A percentile compares a stretch with the other conserved stretches of the same genome.
Evolutionary conservation across 345 rosid genomes (phyloP).

Genomic region (Eucalyptus cladocalyx): DNA sequence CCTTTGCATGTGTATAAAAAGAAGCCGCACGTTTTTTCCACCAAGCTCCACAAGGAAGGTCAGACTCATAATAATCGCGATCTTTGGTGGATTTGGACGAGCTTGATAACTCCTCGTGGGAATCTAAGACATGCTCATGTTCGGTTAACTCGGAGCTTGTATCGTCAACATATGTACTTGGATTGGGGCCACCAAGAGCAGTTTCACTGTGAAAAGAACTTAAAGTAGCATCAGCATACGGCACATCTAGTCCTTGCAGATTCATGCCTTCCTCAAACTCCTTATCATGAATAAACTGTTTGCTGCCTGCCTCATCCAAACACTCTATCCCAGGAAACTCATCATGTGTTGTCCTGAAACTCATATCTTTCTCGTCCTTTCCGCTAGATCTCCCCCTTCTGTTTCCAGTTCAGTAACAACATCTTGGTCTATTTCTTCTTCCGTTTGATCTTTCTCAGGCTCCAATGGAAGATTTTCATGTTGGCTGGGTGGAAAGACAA

Average conservation of each 20-base stretch:
- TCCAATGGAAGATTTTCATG: conserved; percentile 76
- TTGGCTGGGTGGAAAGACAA: conserved; percentile 78
- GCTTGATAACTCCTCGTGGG: conserved; percentile 19
- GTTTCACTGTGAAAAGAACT: conserved; percentile 39
- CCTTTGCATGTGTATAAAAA: conserved; percentile 67
- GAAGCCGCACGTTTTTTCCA: conserved; percentile 88
- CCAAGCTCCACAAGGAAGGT: conserved; percentile 84
- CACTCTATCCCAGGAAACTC: conserved; percentile 37
- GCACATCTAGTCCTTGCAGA: conserved; percentile 14
- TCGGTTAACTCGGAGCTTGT: conserved; percentile 23
- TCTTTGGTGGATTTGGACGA: conserved; percentile 25
- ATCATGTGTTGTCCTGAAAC: conserved; percentile 29
- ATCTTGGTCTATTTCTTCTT: conserved; percentile 21
- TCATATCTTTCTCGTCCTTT: conserved; percentile 44
- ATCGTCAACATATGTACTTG: conserved; percentile 24
- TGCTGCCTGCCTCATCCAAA: conserved; percentile 32
- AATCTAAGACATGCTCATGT: conserved; percentile 13
- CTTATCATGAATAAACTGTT: conserved; percentile 1
- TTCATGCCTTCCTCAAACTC: conserved; percentile 32
- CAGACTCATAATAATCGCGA: conserved; percentile 22
- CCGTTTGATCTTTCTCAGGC: conserved; percentile 14
- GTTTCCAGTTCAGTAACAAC: conserved; percentile 16
- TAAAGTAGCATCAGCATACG: conserved; percentile 26
- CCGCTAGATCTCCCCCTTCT: conserved; percentile 25
- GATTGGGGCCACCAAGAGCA: conserved; percentile 30